These are phyloP conservation scores for Talaromyces sp. DNA, from an alignment of 2,329 filamentous ascomycete genomes.

Conservation along the genomic window DNA sequence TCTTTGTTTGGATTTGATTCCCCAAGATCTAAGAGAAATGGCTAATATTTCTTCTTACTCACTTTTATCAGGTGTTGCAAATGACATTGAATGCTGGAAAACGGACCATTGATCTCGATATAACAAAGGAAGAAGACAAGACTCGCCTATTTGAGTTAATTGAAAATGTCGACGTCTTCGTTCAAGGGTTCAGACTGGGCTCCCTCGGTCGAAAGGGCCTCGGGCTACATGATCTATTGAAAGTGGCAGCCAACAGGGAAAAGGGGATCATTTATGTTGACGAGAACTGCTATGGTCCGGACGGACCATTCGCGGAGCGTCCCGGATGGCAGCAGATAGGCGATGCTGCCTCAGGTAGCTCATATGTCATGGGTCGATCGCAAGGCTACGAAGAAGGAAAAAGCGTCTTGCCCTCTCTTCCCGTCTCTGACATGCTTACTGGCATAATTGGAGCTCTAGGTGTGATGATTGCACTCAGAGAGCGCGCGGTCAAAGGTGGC, in stretches of 20 bases:
- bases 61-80: conserved; percentile 20
- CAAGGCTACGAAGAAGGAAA: conserved; percentile 26
- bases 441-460: conserved; percentile 23
- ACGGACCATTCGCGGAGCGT: conserved; percentile 49
- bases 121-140: conserved; percentile 47
- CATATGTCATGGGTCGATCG: conserved; percentile 40
- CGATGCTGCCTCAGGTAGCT: conserved; percentile 47
- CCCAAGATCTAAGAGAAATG: neutral
- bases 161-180: conserved; percentile 55
- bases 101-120: conserved; percentile 45
- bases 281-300: conserved; percentile 56
- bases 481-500: conserved; percentile 21
- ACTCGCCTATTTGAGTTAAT: conserved; percentile 47
- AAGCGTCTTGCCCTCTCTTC: conserved; percentile 22
- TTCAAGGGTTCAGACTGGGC: conserved; percentile 56
- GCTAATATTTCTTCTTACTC: neutral
- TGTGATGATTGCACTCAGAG: conserved; percentile 17
- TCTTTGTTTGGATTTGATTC: neutral
- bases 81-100: conserved; percentile 27
- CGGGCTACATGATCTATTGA: conserved; percentile 44
- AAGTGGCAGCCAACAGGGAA: conserved; percentile 43
- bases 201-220: conserved; percentile 38
- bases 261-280: conserved; percentile 53
- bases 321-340: conserved; percentile 58
- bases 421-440: conserved; percentile 29